Evolutionary conservation across 805 yeast genomes (phyloP), one percentile per base, ranked within the genome.

Genomic region (Candida qinlingensis): DNA sequence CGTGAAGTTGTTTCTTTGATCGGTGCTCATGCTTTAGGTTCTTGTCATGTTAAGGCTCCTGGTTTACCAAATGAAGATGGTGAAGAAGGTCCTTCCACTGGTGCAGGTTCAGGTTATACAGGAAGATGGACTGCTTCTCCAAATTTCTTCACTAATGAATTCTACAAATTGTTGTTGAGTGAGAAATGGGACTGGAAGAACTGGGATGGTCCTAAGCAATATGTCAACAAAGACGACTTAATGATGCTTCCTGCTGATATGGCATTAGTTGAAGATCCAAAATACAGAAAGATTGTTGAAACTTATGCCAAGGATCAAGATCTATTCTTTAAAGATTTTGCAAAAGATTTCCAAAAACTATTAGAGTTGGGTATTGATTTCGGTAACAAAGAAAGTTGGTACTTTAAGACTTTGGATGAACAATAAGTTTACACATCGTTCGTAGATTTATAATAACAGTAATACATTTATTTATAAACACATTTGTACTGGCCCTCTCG

Each of bases 91-190:
- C 35, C 43, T 6, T 50, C 58, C 6, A 48, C 53, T 9, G 54
- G 54, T 10, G 64, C 74, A 54, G 78, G 81, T 52, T 79, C 89
- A 26, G 95, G 95, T 2, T 89, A 74, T 70, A 94, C 86, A 55
- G 96, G 96, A 11, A 90, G 92, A 52, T 88, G 96, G 96, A 91
- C 92, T 37, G 85, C 84, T 47, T 79, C 85, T 37, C 88, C 94
- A 47, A 86, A 85, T 31, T 66, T 72, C 54, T 85, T 89, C 64
- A 74, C 83, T 45, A 89, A 88, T 69, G 87, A 87, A 39, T 88
- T 86, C 65, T 88, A 68, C 69, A 78, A 70, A 65, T 61, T 74
- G 37, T 69, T 87, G 62, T 54, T 80, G 39, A 71, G 78, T 44
- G 83, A 81, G 55, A 68, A 73, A 46, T 73, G 81, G 83, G 70